Percentiles rank a stretch among this genome's conserved stretches.
Evolutionary conservation across 495 filamentous ascomycete genomes (phyloP).

Genomic region (Lophiotrema nucula): DNA sequence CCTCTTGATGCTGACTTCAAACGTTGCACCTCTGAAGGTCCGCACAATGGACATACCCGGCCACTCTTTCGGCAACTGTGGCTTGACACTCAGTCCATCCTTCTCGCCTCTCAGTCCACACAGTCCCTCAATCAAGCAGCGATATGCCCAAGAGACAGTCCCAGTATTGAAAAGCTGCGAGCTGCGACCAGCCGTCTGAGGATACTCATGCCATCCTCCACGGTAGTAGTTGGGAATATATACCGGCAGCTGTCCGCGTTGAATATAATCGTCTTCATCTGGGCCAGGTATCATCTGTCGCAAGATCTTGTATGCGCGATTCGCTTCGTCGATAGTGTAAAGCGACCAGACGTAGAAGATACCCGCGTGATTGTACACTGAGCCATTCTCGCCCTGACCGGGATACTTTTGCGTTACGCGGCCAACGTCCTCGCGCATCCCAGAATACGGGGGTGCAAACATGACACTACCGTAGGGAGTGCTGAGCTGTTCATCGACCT

Average conservation of each 20-base stretch:
- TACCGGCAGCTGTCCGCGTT: slow-evolving; percentile 55
- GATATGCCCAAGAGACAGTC: slow-evolving; percentile 56
- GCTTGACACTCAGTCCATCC: slow-evolving; percentile 47
- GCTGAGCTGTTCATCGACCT: slow-evolving; percentile 51
- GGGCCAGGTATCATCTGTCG: slow-evolving; percentile 56
- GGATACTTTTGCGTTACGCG: slow-evolving; percentile 58
- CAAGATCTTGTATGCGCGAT: slow-evolving; percentile 51
- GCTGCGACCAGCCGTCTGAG: slow-evolving; percentile 53
- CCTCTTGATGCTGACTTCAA: slow-evolving; percentile 48
- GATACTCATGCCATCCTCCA: slow-evolving; percentile 50
- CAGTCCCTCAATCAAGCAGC: slow-evolving; percentile 53
- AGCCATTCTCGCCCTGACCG: slow-evolving; percentile 56
- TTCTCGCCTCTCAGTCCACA: slow-evolving; percentile 53
- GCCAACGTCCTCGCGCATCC: slow-evolving; percentile 59
- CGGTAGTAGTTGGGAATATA: slow-evolving; percentile 60
- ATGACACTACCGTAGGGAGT: slow-evolving; percentile 55
- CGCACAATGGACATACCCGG: slow-evolving; percentile 49
- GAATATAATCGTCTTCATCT: slow-evolving; percentile 50
- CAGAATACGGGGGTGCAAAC: slow-evolving; percentile 54
- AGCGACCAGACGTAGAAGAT: slow-evolving; percentile 54
- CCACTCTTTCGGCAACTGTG: slow-evolving; percentile 53
- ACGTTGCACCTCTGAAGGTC: slow-evolving; percentile 52
- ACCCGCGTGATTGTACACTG: slow-evolving; percentile 58
- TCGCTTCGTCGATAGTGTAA: slow-evolving; percentile 50
- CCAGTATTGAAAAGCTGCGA: slow-evolving; percentile 60